Evolutionary conservation across 768 basidiomycete species (phyloP), one percentile per base, ranked within the genome.

Genomic region (Erythrobasidium yunnanense): DNA sequence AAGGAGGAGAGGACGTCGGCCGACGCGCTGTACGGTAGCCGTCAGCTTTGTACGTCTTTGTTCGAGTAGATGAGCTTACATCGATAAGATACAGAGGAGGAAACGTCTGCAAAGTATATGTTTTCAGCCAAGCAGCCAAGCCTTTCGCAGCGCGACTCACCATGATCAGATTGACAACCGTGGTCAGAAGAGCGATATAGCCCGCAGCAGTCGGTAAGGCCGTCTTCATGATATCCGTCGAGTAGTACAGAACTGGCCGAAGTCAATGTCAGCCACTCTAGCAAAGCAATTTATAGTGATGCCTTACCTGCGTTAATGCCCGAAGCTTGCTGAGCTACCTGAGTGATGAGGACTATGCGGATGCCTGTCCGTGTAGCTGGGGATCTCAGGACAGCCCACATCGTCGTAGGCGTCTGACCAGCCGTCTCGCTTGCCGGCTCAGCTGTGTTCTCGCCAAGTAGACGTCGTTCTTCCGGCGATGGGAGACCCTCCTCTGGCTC

Each of bases 31-130:
- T 63, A 4, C 13, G 18, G 15, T 17, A 18, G n/a, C n/a, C 13
- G 32, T 42, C 32, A 35, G 34, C 50, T 5, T 23, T 13, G 49
- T n/a, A 15, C 23, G 23, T 35, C 13, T n/a, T 4, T 5, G 52
- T 6, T 18, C 63, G n/a, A 55, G 52, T 22, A 38, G 4, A 20
- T 15, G 1, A 42, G 27, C 20, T 71, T 68, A 77, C 76, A 42
- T 77, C 76, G 50, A 78, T 71, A 15, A 78, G 62, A 54, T 74
- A 72, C 13, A 78, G 68, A 1, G 76, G 73, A 0, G 76, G 75
- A 29, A 78, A 68, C 0, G 77, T 78, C 76, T 63, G 49, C 5
- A 63, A 18, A 63, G 5, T 5, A 55, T 8, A 7, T 35, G 7
- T 11, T 8, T 22, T 29, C 8, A 35, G 23, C 11, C 11, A 47